Evolutionary conservation across 176 grass and related monocot genomes (phyloP), one percentile per base, ranked within the genome.

Genomic region (Puya raimondii): DNA sequence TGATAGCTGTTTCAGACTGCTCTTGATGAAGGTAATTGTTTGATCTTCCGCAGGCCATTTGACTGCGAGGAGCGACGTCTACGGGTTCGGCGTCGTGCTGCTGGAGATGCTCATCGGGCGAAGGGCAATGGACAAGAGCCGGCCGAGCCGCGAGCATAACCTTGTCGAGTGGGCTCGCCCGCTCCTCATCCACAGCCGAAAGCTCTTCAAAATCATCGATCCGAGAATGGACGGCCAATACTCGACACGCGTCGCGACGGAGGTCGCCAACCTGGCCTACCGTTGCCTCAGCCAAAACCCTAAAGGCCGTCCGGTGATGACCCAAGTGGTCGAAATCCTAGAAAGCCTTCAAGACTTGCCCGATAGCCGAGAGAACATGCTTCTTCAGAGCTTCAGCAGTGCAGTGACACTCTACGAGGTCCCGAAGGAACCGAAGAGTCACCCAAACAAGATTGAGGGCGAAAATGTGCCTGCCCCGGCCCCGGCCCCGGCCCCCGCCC

Each of bases 81-180:
- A 97, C 11, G 86, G 93, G 16, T 97, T 92, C n/a, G 93, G 93
- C 18, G 93, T 92, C 1, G 93, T 97, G 22, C 89, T 97, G 68
- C 80, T 97, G 0, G 93, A 97, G 81, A 89, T 97, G 79, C 74
- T 97, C 51, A 87, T 97, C 66, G 93, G 93, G 12, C 78, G 93
- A 58, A 91, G 80, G 59, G 86, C 93, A 72, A 79, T 97, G 67
- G 93, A 97, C 77, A 87, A 92, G 83, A 92, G 73, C 68, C 75
- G 88, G 2, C 88, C 86, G 0, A 87, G 59, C 63, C 86, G 86
- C 50, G 86, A 90, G 26, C 93, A 92, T 66, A 92, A 97, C 72
- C 80, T 97, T 20, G 89, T 97, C 50, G 93, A 92, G 68, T 97
- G 93, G 93, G 84, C 89, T 77, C 89, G 93, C 5, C 89, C 93